Conservation (phyloP, 164 flowering plant species). For the Vitis cinerea region DNA sequence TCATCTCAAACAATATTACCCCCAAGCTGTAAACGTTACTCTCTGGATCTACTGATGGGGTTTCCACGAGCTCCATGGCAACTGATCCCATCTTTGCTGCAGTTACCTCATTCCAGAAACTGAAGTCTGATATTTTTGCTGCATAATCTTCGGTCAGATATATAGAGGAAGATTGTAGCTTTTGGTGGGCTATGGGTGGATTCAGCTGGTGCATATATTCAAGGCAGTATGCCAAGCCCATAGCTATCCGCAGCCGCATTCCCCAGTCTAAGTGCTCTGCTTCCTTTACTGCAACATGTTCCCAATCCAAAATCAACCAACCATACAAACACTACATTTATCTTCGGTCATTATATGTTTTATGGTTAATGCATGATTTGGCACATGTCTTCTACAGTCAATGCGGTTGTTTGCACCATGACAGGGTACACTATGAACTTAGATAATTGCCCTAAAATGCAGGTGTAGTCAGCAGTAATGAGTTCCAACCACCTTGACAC, state of each 20-base stretch:
- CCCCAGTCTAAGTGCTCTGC: slow-evolving; percentile 78
- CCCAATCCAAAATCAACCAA: slow-evolving; percentile 4
- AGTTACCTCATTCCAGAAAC: slow-evolving; percentile 39
- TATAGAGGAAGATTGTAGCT: slow-evolving; percentile 55
- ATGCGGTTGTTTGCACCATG: neutral
- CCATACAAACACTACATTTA: neutral
- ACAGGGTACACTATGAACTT: no score
- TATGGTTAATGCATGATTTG: neutral
- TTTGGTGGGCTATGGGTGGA: slow-evolving; percentile 51
- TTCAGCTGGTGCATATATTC: slow-evolving; percentile 68
- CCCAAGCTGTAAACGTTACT: slow-evolving; percentile 66
- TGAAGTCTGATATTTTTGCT: slow-evolving; percentile 68
- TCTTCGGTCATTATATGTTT: neutral
- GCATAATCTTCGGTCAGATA: slow-evolving; percentile 82
- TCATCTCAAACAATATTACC: slow-evolving; percentile 53
- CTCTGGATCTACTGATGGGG: slow-evolving; percentile 26
- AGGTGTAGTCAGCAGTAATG: neutral
- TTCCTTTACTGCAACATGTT: slow-evolving; percentile 56
- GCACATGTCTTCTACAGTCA: neutral
- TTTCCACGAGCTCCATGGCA: slow-evolving; percentile 23
- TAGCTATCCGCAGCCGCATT: slow-evolving; percentile 60
- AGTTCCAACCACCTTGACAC: neutral
- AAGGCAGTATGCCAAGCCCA: slow-evolving; percentile 82
- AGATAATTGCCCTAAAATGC: neutral
- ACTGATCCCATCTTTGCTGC: slow-evolving; percentile 37